Conservation (phyloP, 805 yeast species). For the Candida xyloterini region DNA sequence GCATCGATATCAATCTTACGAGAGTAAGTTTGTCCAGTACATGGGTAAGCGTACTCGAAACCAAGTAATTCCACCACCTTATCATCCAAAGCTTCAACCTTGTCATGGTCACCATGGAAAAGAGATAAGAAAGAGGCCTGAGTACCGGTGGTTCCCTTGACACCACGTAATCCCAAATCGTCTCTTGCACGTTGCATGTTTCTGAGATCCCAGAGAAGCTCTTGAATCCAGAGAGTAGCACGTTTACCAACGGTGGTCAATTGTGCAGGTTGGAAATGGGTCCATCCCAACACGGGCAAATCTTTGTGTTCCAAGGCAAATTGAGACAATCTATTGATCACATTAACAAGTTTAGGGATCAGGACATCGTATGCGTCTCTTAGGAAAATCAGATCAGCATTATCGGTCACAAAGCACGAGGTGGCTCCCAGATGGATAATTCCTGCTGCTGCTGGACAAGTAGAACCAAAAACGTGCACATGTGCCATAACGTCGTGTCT, state of each 20-base stretch:
- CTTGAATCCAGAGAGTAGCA: slow-evolving; percentile 97
- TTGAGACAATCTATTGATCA: slow-evolving; percentile 81
- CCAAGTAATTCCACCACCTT: slow-evolving; percentile 92
- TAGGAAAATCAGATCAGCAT: slow-evolving; percentile 93
- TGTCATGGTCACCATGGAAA: slow-evolving; percentile 95
- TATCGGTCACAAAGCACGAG: slow-evolving; percentile 95
- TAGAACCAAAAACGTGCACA: slow-evolving; percentile 90
- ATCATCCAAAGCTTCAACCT: slow-evolving; percentile 89
- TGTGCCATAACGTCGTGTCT: slow-evolving; percentile 99
- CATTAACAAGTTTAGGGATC: slow-evolving; percentile 94
- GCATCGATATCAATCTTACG: slow-evolving; percentile 97
- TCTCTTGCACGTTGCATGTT: slow-evolving; percentile 94
- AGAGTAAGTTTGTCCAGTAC: slow-evolving; percentile 98
- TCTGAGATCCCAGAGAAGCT: slow-evolving; percentile 95
- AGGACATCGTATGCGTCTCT: slow-evolving; percentile 93
- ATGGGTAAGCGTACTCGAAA: slow-evolving; percentile 92
- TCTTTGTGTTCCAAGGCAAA: slow-evolving; percentile 93
- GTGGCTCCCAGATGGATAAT: slow-evolving; percentile 98
- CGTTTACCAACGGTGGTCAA: slow-evolving; percentile 98
- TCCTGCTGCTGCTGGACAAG: slow-evolving; percentile 95
- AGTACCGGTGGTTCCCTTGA: slow-evolving; percentile 98
- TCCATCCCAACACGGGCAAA: slow-evolving; percentile 97
- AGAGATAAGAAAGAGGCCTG: slow-evolving; percentile 94
- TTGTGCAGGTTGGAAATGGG: slow-evolving; percentile 99
- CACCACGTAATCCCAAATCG: slow-evolving; percentile 95